Evolutionary conservation across 2,329 filamentous ascomycete species (phyloP).

Genomic region (Microcyclospora pomicola): DNA sequence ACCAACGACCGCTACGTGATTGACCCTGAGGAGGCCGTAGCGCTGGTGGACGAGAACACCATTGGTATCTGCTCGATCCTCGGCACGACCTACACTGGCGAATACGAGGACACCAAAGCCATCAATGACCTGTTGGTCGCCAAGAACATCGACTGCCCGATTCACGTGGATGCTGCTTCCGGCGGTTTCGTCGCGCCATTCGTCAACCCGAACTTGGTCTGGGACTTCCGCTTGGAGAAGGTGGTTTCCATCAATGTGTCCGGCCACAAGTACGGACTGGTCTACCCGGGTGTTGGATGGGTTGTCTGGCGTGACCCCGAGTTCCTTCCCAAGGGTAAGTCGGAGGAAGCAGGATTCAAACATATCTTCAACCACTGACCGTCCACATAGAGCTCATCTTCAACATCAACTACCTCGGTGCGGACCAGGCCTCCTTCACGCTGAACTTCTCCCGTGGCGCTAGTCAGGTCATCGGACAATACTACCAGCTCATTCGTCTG

Average conservation of each 20-base stretch:
- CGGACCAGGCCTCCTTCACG: constrained; percentile 89
- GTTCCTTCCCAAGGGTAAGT: constrained; percentile 53
- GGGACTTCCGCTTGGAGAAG: constrained; percentile 83
- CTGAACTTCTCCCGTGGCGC: constrained; percentile 96
- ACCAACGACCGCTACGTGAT: constrained; percentile 49
- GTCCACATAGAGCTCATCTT: constrained; percentile 61
- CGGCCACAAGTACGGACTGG: constrained; percentile 70
- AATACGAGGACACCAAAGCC: constrained; percentile 86
- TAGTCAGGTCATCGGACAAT: constrained; percentile 88
- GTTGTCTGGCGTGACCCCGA: constrained; percentile 75
- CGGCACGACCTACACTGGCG: constrained; percentile 86
- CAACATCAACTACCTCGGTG: constrained; percentile 98
- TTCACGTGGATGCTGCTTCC: constrained; percentile 86
- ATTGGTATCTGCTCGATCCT: constrained; percentile 90
- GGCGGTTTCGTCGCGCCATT: constrained; percentile 92
- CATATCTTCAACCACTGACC: constrained; percentile 1
- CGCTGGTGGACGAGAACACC: constrained; percentile 52
- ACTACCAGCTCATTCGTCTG: constrained; percentile 91
- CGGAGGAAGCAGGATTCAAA: neutral
- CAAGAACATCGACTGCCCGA: constrained; percentile 63
- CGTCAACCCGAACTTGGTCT: constrained; percentile 65
- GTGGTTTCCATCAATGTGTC: constrained; percentile 91
- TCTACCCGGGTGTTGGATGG: constrained; percentile 92
- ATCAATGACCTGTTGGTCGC: constrained; percentile 78
- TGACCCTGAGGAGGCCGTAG: constrained; percentile 47